Conservation (phyloP, 768 basidiomycete genomes). For the Termitomyces titanicus region DNA sequence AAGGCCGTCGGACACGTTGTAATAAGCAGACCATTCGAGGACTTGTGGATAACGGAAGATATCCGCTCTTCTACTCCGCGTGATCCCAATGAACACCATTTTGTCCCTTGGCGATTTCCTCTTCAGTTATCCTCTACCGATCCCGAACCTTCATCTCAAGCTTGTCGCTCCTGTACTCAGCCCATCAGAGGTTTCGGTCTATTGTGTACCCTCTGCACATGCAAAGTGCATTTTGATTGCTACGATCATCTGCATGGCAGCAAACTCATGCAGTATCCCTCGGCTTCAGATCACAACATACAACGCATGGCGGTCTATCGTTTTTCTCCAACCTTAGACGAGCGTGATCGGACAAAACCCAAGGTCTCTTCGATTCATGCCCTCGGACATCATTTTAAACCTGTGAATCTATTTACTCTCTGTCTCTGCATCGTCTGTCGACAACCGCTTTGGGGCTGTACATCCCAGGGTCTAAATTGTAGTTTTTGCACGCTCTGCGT, state of each 20-base stretch:
- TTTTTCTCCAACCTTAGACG: constrained; percentile 47
- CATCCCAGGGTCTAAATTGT: constrained; percentile 64
- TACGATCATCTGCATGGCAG: constrained; percentile 70
- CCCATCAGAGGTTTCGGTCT: constrained; percentile 66
- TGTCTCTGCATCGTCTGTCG: constrained; percentile 67
- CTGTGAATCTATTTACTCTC: constrained; percentile 68
- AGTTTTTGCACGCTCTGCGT: constrained; percentile 55
- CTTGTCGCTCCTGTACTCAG: constrained; percentile 56
- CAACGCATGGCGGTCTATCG: constrained; percentile 61
- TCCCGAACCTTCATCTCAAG: constrained; percentile 32
- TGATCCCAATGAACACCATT: constrained; percentile 51
- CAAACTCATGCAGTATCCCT: constrained; percentile 49
- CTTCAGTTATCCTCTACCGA: constrained; percentile 17
- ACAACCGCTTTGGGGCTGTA: constrained; percentile 70
- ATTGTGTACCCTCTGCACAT: constrained; percentile 67
- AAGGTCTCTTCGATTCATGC: constrained; percentile 16
- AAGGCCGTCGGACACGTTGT: constrained; percentile 62
- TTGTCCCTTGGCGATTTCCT: constrained; percentile 62
- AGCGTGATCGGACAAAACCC: constrained; percentile 19
- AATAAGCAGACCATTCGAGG: constrained; percentile 50
- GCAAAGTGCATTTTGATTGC: constrained; percentile 73
- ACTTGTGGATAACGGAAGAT: constrained; percentile 28
- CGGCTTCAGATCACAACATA: constrained; percentile 38
- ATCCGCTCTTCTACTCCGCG: not conserved
- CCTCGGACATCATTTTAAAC: constrained; percentile 48